phyloP scores from a whole-genome alignment of 495 filamentous ascomycete genomes.

The Elasticomyces elasticus region DNA sequence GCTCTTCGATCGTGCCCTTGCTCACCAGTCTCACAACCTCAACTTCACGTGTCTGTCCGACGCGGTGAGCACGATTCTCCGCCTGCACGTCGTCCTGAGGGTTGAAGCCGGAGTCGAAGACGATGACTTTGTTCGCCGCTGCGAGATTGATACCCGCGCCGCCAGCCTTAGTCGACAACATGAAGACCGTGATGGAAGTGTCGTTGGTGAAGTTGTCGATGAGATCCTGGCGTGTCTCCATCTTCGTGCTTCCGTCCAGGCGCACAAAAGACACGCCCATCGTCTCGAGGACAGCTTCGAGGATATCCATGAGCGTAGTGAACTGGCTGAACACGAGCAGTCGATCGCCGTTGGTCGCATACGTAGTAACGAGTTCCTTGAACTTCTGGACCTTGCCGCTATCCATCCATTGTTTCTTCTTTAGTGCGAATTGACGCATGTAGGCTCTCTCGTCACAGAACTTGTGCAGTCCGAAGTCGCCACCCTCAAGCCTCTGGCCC shows the following conservation, averaged over 20 bases:
- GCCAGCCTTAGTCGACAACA: constrained; percentile 85
- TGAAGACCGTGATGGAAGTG: constrained; percentile 72
- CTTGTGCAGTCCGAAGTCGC: constrained; percentile 70
- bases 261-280: constrained; percentile 65
- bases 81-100: constrained; percentile 95
- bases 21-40: constrained; percentile 79
- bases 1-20: constrained; percentile 78
- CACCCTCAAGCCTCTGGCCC: constrained; percentile 13
- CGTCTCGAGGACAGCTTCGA: constrained; percentile 69
- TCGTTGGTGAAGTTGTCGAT: constrained; percentile 79
- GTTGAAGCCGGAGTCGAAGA: constrained; percentile 93
- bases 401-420: constrained; percentile 75
- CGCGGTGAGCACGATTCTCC: constrained; percentile 89
- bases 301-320: constrained; percentile 79
- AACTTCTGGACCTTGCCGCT: constrained; percentile 81
- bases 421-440: constrained; percentile 57
- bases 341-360: constrained; percentile 74
- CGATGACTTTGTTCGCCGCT: constrained; percentile 91
- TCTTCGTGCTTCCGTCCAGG: constrained; percentile 75
- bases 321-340: constrained; percentile 88
- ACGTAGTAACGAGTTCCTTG: constrained; percentile 57
- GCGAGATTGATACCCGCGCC: constrained; percentile 93
- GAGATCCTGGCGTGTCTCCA: constrained; percentile 70
- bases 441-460: constrained; percentile 60
- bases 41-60: constrained; percentile 81